Percentiles rank a stretch among this genome's conserved stretches.
Conservation (phyloP, 768 basidiomycete species). For the Neoboletus magnificus region DNA sequence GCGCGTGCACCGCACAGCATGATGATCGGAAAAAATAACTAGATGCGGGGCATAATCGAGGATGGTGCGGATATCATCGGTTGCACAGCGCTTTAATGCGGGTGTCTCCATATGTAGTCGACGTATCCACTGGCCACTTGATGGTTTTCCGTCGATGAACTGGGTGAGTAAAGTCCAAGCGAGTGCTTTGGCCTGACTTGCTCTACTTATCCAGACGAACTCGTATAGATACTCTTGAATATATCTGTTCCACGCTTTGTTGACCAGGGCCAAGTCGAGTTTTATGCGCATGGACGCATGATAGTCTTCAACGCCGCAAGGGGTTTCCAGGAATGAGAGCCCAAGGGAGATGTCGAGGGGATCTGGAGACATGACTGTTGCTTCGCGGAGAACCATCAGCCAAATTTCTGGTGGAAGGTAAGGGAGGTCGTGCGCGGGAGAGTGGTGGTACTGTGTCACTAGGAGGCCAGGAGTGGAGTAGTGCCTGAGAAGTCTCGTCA, state of each 20-base stretch:
- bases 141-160: conserved; percentile 36
- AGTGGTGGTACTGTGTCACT: conserved; percentile 20
- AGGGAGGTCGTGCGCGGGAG: conserved; percentile 37
- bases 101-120: conserved; percentile 71
- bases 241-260: conserved; percentile 50
- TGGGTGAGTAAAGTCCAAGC: conserved; percentile 44
- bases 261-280: conserved; percentile 50
- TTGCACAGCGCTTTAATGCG: conserved; percentile 57
- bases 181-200: conserved; percentile 46
- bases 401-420: conserved; percentile 62
- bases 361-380: conserved; percentile 43
- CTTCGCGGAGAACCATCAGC: conserved; percentile 61
- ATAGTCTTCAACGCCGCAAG: conserved; percentile 44
- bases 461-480: background rate
- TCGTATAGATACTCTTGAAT: conserved; percentile 60
- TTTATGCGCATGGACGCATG: conserved; percentile 47
- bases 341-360: conserved; percentile 47
- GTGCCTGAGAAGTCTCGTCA: conserved; percentile 12
- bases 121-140: conserved; percentile 51
- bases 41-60: conserved; percentile 61
- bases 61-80: conserved; percentile 65
- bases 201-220: conserved; percentile 64
- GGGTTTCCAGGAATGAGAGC: conserved; percentile 57
- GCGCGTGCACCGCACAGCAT: conserved; percentile 56
- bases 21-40: conserved; percentile 60